Conservation (phyloP, 768 basidiomycete species). For the Postia placenta region DNA sequence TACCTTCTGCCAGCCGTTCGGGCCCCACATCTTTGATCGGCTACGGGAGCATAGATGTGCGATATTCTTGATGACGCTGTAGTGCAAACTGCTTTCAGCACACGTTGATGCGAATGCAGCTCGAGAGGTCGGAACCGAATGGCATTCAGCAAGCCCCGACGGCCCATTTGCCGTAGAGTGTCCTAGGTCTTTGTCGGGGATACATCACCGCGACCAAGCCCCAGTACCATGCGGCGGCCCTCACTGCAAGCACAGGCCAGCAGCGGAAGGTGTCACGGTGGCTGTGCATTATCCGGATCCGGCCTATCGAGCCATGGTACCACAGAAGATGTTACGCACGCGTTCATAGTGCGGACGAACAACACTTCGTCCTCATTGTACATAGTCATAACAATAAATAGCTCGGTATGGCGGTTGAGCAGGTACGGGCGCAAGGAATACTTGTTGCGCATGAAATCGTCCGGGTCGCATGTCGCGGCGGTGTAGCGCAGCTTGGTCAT, state of each 20-base stretch:
- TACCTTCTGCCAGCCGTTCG: constrained; percentile 86
- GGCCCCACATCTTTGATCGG: constrained; percentile 78
- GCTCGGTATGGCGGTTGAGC: constrained; percentile 75
- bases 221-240: too few relatives aligned
- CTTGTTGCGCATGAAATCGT: constrained; percentile 73
- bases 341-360: constrained; percentile 79
- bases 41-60: constrained; percentile 68
- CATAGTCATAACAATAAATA: constrained; percentile 97
- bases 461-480: constrained; percentile 85
- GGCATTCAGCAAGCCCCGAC: too few relatives aligned
- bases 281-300: too few relatives aligned
- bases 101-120: background rate
- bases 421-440: constrained; percentile 80
- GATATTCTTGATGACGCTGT: constrained; percentile 80
- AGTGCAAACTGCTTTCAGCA: constrained; percentile 3
- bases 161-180: too few relatives aligned
- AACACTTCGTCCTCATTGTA: constrained; percentile 87
- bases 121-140: too few relatives aligned
- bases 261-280: too few relatives aligned
- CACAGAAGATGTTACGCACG: constrained; percentile 42
- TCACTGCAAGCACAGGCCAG: too few relatives aligned
- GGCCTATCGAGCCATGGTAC: too few relatives aligned
- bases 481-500: constrained; percentile 85
- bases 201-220: too few relatives aligned
- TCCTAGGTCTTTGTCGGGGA: too few relatives aligned